A percentile compares a stretch with the other conserved stretches of the same genome.
Conservation (phyloP, 176 grass and related monocot genomes). For the Triticum monococcum region DNA sequence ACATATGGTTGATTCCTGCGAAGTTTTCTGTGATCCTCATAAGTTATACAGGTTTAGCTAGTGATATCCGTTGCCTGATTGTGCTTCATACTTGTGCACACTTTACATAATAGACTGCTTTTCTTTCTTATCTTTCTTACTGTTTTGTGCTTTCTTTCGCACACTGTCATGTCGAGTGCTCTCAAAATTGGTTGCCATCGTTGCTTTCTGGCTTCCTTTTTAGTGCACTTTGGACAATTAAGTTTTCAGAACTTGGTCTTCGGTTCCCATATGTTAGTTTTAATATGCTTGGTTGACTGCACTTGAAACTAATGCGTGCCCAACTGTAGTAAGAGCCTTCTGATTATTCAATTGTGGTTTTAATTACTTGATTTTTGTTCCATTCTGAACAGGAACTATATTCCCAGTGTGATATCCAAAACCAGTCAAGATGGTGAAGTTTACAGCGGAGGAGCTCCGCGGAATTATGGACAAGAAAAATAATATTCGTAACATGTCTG, state of each 20-base stretch:
- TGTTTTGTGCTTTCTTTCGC: not conserved
- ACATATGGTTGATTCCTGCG: not conserved
- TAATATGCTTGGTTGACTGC: not conserved
- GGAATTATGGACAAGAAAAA: slow-evolving; percentile 90
- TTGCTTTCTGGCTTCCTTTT: not conserved
- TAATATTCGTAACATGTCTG: slow-evolving; percentile 91
- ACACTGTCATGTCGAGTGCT: not conserved
- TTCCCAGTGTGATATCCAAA: slow-evolving; percentile 23
- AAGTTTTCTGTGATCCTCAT: not conserved
- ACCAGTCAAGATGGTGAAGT: slow-evolving; percentile 88
- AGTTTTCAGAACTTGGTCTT: not conserved
- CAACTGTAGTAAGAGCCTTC: not conserved
- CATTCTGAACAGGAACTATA: slow-evolving; percentile 18
- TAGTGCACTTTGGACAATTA: not conserved
- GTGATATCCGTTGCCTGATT: not conserved
- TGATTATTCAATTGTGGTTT: not conserved
- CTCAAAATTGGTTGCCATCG: not conserved
- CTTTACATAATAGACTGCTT: too few species aligned
- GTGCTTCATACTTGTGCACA: not conserved
- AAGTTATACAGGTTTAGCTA: not conserved
- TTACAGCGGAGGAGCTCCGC: slow-evolving; percentile 80
- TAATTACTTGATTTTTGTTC: not conserved
- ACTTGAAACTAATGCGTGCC: not conserved
- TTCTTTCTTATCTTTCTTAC: not conserved
- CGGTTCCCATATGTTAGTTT: not conserved